phyloP scores from a whole-genome alignment of 192 early-diverging fungal species.

The Nowakowskiella sp. region DNA sequence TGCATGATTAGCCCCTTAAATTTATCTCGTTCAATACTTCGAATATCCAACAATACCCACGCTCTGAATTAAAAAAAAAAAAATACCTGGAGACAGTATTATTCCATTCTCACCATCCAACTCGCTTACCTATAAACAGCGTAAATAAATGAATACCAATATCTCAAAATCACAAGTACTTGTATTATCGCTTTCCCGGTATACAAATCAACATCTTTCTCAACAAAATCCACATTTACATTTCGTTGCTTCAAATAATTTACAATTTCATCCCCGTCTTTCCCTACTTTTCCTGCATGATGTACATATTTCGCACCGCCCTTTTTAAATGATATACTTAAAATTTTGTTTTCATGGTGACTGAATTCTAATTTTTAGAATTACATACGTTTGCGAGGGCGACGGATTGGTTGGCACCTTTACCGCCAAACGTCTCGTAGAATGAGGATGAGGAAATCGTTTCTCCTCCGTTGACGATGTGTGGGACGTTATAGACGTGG shows the following conservation, averaged over 20 bases:
- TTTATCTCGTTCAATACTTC: too few species aligned
- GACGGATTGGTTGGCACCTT: conserved; percentile 85
- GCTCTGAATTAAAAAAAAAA: too few species aligned
- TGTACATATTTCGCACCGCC: too few species aligned
- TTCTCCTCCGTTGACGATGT: conserved; percentile 54
- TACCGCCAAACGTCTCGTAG: conserved; percentile 58
- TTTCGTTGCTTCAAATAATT: conserved; percentile 54
- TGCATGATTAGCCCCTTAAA: too few species aligned
- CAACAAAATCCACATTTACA: conserved; percentile 58
- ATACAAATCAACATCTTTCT: conserved; percentile 43
- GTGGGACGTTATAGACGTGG: conserved; percentile 63
- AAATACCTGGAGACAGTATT: conserved; percentile 66
- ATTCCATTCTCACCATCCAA: conserved; percentile 78
- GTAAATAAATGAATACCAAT: too few species aligned
- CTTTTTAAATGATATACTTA: neutral
- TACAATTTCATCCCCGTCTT: conserved; percentile 70
- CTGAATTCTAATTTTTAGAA: neutral
- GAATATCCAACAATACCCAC: too few species aligned
- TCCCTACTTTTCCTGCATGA: conserved; percentile 73
- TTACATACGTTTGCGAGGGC: conserved; percentile 60
- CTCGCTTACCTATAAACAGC: too few species aligned
- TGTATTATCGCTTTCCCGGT: neutral
- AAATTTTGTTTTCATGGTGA: neutral
- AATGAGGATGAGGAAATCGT: conserved; percentile 39
- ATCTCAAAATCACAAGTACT: too few species aligned